Conservation (phyloP, 805 yeast species). For the Metschnikowia arizonensis region DNA sequence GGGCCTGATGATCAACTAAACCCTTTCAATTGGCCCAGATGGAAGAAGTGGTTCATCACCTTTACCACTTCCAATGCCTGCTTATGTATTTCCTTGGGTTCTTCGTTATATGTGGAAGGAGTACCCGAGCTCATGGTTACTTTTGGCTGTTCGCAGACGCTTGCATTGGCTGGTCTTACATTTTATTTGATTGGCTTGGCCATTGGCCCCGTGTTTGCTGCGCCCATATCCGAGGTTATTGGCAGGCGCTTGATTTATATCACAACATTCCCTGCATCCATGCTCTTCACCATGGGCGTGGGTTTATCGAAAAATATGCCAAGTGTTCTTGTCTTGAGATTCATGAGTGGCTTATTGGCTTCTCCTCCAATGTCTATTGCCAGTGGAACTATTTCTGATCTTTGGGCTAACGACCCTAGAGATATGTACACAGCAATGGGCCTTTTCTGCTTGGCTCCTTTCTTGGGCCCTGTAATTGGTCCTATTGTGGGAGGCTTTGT, state of each 20-base stretch:
- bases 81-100: constrained; percentile 69
- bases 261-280: constrained; percentile 16
- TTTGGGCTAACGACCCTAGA: constrained; percentile 53
- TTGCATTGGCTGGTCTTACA: constrained; percentile 64
- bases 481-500: constrained; percentile 21
- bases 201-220: constrained; percentile 64
- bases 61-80: constrained; percentile 58
- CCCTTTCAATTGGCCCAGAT: constrained; percentile 64
- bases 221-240: constrained; percentile 42
- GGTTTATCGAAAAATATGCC: constrained; percentile 15
- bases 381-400: constrained; percentile 77
- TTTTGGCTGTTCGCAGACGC: constrained; percentile 54
- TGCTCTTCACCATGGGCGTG: constrained; percentile 22
- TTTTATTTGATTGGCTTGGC: constrained; percentile 70
- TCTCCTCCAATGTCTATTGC: constrained; percentile 82
- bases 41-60: constrained; percentile 63
- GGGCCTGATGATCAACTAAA: constrained; percentile 55
- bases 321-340: constrained; percentile 61
- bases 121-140: constrained; percentile 47
- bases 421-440: constrained; percentile 72
- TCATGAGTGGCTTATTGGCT: constrained; percentile 70
- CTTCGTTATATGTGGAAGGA: constrained; percentile 67
- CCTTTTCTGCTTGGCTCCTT: constrained; percentile 49
- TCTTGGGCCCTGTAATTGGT: constrained; percentile 21
- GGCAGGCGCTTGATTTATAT: constrained; percentile 19